Evolutionary conservation across 2,329 filamentous ascomycete species (phyloP), one percentile per base, ranked within the genome.

Genomic region (Ophiostoma sp.): DNA sequence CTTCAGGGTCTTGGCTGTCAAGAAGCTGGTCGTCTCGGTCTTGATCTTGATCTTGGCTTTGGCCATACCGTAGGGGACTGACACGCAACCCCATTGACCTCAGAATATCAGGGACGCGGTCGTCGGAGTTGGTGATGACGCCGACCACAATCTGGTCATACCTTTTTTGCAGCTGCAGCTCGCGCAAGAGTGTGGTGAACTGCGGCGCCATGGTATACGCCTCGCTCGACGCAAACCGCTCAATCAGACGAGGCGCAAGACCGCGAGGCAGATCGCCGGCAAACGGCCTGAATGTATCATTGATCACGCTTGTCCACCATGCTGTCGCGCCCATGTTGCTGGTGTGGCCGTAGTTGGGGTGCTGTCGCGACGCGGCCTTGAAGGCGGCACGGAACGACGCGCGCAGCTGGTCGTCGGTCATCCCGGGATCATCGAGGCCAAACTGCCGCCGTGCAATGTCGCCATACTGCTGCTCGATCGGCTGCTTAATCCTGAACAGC

Each of bases 251-350:
- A 2, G 80, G 78, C 0, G 81, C 79, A 7, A 89, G 78, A 0
- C 76, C 76, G 2, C 75, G 64, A 0, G 83, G 84, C 0, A 85
- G 72, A 1, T 76, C 52, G 67, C 79, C 67, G 1, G 78, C 65
- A 40, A 83, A 74, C 0, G 82, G 80, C 16, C 74, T 72, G 74
- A 87, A 85, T 0, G 85, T 87, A 6, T 79, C 79, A 58, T 76
- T 75, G 66, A 88, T 86, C 8, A 88, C 80, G 84, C 84, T 83
- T 5, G 79, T 80, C 86, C 86, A 89, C 87, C 87, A 89, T 70
- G 75, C 77, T 49, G 81, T 78, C 0, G 85, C 79, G 7, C 80
- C 80, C 72, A 88, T 77, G 1, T 80, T 81, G 5, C 77, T 81
- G 0, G 76, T 78, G 72, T 80, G 84, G 5, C 87, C 87, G 73